A percentile compares a stretch with the other conserved stretches of the same genome.
These are phyloP conservation scores for Comarum palustre DNA, from an alignment of 306 rosid genomes.

Conservation along the genomic window DNA sequence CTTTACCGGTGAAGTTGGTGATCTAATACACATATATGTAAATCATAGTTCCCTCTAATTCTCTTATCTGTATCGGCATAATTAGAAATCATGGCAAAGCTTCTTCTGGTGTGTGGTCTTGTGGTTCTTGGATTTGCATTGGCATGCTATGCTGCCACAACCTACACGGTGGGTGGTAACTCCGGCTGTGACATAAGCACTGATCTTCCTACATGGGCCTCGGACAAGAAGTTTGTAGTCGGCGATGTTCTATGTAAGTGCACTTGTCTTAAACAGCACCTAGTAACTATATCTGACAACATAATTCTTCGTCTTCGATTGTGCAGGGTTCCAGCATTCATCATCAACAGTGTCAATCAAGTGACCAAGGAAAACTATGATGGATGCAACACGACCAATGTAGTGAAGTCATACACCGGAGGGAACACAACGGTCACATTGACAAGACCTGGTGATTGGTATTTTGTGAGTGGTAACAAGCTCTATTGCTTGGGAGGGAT, in stretches of 20 bases:
- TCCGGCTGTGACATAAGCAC: slow-evolving; percentile 96
- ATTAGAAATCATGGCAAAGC: slow-evolving; percentile 42
- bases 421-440: slow-evolving; percentile 74
- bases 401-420: slow-evolving; percentile 35
- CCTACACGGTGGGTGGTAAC: slow-evolving; percentile 66
- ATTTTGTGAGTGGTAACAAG: slow-evolving; percentile 66
- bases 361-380: slow-evolving; percentile 52
- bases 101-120: slow-evolving; percentile 29
- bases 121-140: slow-evolving; percentile 30
- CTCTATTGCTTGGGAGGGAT: slow-evolving; percentile 82
- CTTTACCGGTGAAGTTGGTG: slow-evolving; percentile 47
- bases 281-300: neutral
- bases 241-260: slow-evolving; percentile 71
- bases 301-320: neutral
- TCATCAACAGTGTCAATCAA: slow-evolving; percentile 56
- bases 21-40: slow-evolving; percentile 42
- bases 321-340: slow-evolving; percentile 70
- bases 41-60: neutral
- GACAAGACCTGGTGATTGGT: slow-evolving; percentile 55
- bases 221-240: slow-evolving; percentile 47
- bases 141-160: slow-evolving; percentile 50
- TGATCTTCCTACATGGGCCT: slow-evolving; percentile 62
- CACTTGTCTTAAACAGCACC: neutral
- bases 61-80: neutral
- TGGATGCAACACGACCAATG: slow-evolving; percentile 64